Evolutionary conservation across 169 alveolate genomes (phyloP).

Genomic region (Perkinsus olseni): DNA sequence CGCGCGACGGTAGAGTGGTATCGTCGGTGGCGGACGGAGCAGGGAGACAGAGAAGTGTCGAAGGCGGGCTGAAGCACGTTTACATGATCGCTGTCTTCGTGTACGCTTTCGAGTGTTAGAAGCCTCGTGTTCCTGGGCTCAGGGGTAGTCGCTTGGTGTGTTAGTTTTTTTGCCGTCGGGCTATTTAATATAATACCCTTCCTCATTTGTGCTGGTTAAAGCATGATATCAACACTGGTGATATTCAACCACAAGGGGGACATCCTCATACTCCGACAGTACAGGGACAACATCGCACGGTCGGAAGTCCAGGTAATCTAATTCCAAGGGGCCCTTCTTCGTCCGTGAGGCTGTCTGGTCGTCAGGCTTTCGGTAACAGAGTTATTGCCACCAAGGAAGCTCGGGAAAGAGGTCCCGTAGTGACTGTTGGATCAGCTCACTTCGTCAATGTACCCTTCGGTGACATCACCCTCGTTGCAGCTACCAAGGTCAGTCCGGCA

Average conservation of each 20-base stretch:
- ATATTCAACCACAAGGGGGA: slow-evolving; percentile 45
- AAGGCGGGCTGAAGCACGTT: not conserved
- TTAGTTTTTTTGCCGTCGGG: not conserved
- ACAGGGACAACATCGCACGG: slow-evolving; percentile 61
- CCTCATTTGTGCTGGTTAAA: not conserved
- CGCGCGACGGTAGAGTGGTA: not conserved
- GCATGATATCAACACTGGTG: not conserved
- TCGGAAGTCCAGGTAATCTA: slow-evolving; percentile 34
- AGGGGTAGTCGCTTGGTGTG: not conserved
- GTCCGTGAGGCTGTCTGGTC: not conserved
- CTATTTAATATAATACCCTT: not conserved
- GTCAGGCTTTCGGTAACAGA: slow-evolving; percentile 60
- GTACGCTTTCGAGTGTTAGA: not conserved
- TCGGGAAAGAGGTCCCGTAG: slow-evolving; percentile 63
- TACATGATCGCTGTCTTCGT: not conserved
- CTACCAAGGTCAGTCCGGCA: slow-evolving; percentile 39
- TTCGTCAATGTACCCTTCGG: slow-evolving; percentile 55
- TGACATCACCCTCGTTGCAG: slow-evolving; percentile 59
- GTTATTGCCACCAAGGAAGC: slow-evolving; percentile 70
- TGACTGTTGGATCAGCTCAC: slow-evolving; percentile 56
- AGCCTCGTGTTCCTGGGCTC: not conserved
- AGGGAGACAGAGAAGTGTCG: not conserved
- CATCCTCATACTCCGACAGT: slow-evolving; percentile 59
- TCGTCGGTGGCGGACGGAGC: not conserved
- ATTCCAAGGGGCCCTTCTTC: not conserved